Conservation (phyloP, 2,329 filamentous ascomycete species). For the Aureobasidium zeae region DNA sequence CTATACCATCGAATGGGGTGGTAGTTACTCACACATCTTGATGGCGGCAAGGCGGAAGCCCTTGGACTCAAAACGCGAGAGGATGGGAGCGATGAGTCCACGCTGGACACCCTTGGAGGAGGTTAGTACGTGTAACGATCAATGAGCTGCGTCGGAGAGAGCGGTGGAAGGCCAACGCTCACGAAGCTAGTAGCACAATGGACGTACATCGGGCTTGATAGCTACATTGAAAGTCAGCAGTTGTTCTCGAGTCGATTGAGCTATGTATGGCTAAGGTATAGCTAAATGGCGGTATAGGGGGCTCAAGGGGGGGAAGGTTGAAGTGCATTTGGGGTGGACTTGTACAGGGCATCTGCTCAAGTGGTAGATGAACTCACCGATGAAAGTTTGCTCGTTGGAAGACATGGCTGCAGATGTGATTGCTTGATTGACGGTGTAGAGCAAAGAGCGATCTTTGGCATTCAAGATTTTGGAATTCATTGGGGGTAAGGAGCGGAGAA, state of each 20-base stretch:
- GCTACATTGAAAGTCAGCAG: conserved; percentile 43
- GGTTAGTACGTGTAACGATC: too few relatives aligned
- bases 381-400: conserved; percentile 71
- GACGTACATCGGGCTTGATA: conserved; percentile 87
- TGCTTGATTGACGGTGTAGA: conserved; percentile 30
- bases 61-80: conserved; percentile 94
- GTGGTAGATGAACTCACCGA: not conserved
- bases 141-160: too few relatives aligned
- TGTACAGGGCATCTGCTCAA: not conserved
- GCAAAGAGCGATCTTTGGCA: conserved; percentile 19
- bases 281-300: not conserved
- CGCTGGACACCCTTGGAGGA: conserved; percentile 88
- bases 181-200: too few relatives aligned
- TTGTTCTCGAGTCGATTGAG: conserved; percentile 2
- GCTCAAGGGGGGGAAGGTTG: not conserved
- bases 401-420: conserved; percentile 38
- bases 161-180: too few relatives aligned
- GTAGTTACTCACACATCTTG: conserved; percentile 61
- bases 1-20: not conserved
- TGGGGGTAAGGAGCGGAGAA: not conserved
- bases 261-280: not conserved
- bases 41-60: conserved; percentile 98
- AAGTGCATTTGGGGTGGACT: not conserved
- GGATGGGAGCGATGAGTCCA: conserved; percentile 95
- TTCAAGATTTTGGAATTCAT: conserved; percentile 11